A percentile compares a stretch with the other conserved stretches of the same genome.
Evolutionary conservation across 148 eudicot genomes (phyloP).

Genomic region (Pouteria glomerata): DNA sequence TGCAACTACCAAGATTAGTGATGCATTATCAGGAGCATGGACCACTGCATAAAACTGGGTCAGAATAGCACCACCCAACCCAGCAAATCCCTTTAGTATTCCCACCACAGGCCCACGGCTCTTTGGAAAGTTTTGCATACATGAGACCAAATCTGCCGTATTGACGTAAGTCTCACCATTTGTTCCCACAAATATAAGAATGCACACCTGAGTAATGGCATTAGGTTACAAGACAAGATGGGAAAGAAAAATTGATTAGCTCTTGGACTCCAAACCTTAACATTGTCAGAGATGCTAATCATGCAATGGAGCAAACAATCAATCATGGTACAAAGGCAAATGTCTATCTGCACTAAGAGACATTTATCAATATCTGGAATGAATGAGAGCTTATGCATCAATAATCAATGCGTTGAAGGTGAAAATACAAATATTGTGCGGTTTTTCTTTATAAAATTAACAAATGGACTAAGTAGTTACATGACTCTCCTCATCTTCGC

Average conservation of each 20-base stretch:
- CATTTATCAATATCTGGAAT: not conserved
- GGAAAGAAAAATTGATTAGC: not conserved
- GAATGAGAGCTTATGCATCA: not conserved
- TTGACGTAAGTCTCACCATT: slow-evolving; percentile 94
- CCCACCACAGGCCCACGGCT: slow-evolving; percentile 91
- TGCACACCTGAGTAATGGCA: too few relatives aligned
- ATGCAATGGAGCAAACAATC: slow-evolving; percentile 1
- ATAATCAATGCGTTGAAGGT: not conserved
- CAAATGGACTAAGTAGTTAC: too few relatives aligned
- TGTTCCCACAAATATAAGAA: slow-evolving; percentile 76
- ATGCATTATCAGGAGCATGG: slow-evolving; percentile 69
- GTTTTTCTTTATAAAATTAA: not conserved
- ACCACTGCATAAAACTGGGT: slow-evolving; percentile 67
- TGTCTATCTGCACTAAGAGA: not conserved
- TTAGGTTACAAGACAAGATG: too few relatives aligned
- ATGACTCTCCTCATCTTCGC: too few relatives aligned
- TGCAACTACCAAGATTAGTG: slow-evolving; percentile 89
- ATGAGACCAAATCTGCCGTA: slow-evolving; percentile 73
- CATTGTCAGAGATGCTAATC: not conserved
- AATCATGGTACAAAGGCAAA: not conserved
- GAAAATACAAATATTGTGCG: not conserved
- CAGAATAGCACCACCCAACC: slow-evolving; percentile 78
- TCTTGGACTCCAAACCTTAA: not conserved
- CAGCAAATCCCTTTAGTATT: slow-evolving; percentile 87
- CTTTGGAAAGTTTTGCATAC: slow-evolving; percentile 92